Conservation (phyloP, 1,139 yeast species). For the Komagataea norvegica region DNA sequence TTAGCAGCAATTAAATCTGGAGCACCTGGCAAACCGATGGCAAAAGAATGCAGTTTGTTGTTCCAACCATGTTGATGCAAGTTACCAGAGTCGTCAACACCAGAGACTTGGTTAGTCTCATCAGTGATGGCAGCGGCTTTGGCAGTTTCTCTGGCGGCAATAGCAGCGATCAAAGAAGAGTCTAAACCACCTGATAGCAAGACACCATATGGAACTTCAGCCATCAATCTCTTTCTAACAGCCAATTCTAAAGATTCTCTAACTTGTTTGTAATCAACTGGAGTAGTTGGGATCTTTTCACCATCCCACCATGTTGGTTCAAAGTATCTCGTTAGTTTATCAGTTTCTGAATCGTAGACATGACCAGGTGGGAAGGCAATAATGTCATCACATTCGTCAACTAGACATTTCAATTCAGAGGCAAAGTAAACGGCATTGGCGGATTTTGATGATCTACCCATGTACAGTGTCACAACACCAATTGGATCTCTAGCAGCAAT, state of each 20-base stretch:
- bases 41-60: conserved; percentile 87
- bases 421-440: conserved; percentile 86
- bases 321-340: conserved; percentile 79
- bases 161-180: conserved; percentile 91
- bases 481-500: conserved; percentile 98
- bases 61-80: conserved; percentile 78
- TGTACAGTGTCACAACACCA: conserved; percentile 92
- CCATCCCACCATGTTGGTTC: conserved; percentile 94
- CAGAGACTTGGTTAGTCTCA: conserved; percentile 54
- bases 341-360: conserved; percentile 88
- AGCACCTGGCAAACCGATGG: conserved; percentile 95
- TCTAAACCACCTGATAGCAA: conserved; percentile 95
- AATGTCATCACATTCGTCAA: conserved; percentile 91
- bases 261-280: conserved; percentile 64
- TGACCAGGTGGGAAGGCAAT: conserved; percentile 98
- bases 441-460: conserved; percentile 72
- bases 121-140: conserved; percentile 59
- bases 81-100: conserved; percentile 85
- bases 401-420: conserved; percentile 87
- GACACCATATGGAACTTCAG: conserved; percentile 98
- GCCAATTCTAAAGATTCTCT: conserved; percentile 87
- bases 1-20: conserved; percentile 97
- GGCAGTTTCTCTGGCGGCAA: conserved; percentile 93
- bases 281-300: conserved; percentile 62
- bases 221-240: conserved; percentile 98